phyloP scores from a whole-genome alignment of 2,329 filamentous ascomycete genomes.

The Penicillium sp. region DNA sequence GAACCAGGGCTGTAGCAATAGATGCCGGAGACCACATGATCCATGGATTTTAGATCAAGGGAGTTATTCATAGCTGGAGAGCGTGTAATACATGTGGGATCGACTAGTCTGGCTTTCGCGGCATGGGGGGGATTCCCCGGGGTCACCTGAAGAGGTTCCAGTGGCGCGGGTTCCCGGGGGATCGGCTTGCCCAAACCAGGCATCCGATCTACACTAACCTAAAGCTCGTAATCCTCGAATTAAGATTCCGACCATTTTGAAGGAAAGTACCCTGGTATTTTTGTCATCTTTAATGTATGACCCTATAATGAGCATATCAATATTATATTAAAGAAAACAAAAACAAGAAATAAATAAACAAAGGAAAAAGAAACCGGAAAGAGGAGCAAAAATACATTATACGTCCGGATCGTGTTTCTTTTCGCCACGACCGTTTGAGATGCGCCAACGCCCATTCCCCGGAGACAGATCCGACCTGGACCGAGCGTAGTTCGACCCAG shows the following conservation, averaged over 20 bases:
- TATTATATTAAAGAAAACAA: background rate
- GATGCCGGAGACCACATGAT: background rate
- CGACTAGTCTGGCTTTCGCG: background rate
- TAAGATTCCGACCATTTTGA: background rate
- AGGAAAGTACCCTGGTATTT: background rate
- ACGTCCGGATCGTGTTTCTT: background rate
- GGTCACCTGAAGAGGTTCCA: slow-evolving; percentile 8
- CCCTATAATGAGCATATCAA: background rate
- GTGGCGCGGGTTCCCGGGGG: slow-evolving; percentile 8
- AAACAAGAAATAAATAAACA: background rate
- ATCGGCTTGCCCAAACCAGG: slow-evolving; percentile 19
- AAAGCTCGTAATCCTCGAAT: background rate
- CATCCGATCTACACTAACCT: slow-evolving; percentile 12
- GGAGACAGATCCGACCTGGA: slow-evolving; percentile 1
- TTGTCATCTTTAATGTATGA: background rate
- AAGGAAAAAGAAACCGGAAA: background rate
- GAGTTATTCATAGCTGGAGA: background rate
- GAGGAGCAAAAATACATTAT: background rate
- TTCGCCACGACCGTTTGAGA: background rate
- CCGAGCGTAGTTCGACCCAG: background rate
- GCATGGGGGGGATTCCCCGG: background rate
- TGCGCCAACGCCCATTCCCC: slow-evolving; percentile 1
- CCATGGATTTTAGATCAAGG: background rate
- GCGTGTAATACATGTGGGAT: background rate
- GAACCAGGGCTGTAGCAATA: background rate